Conservation (phyloP, 768 basidiomycete species). For the Tephrocybe rancida region DNA sequence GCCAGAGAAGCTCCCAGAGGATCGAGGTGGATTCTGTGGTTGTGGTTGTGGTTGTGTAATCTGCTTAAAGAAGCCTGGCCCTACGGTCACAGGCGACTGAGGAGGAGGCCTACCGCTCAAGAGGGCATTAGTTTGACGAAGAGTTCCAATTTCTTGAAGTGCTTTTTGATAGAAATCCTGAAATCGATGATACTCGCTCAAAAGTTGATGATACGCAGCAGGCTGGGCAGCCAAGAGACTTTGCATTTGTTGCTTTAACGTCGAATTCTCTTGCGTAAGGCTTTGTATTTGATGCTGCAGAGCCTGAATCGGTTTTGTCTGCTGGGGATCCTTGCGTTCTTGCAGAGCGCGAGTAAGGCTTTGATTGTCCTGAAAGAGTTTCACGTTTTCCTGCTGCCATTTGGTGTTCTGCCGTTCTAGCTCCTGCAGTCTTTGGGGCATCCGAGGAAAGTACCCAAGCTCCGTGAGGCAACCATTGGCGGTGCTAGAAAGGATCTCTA, state of each 20-base stretch:
- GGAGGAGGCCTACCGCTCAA: not conserved
- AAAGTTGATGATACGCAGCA: conserved; percentile 18
- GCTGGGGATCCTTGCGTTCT: conserved; percentile 21
- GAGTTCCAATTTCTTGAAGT: conserved; percentile 19
- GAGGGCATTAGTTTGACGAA: conserved; percentile 16
- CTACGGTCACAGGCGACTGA: conserved; percentile 2
- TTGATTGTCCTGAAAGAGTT: conserved; percentile 41
- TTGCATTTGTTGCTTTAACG: conserved; percentile 19
- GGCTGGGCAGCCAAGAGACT: conserved; percentile 15
- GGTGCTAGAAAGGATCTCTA: conserved; percentile 45
- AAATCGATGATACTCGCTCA: conserved; percentile 19
- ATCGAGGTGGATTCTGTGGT: not conserved
- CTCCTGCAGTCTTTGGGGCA: conserved; percentile 37
- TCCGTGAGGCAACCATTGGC: conserved; percentile 50
- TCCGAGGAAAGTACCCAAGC: conserved; percentile 47
- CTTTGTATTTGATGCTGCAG: conserved; percentile 24
- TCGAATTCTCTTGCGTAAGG: conserved; percentile 20
- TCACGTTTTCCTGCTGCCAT: conserved; percentile 39
- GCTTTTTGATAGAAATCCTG: conserved; percentile 16
- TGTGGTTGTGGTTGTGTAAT: not conserved
- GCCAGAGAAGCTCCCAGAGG: not conserved
- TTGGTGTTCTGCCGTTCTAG: conserved; percentile 30
- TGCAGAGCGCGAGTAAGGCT: conserved; percentile 27
- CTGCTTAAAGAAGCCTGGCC: not conserved
- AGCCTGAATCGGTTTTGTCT: conserved; percentile 19